Conservation (phyloP, 1,139 yeast species). For the Saccharomycopsis hybrid region DNA sequence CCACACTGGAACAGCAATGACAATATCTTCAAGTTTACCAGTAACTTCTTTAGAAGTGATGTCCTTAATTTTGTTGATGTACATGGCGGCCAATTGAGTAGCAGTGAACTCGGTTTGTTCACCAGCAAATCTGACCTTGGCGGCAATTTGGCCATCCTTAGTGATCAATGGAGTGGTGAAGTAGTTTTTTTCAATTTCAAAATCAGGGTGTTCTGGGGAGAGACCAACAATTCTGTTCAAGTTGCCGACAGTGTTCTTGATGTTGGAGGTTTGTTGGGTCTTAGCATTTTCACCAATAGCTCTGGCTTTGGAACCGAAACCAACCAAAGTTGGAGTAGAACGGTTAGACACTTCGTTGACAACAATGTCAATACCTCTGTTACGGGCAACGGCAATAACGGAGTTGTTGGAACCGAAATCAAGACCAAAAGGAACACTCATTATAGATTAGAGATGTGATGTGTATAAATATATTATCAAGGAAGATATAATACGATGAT, state of each 20-base stretch:
- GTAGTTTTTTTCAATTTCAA: slow-evolving; percentile 66
- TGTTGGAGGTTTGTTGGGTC: slow-evolving; percentile 92
- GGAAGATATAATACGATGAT: too few species aligned
- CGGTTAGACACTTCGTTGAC: slow-evolving; percentile 99
- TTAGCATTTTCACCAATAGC: slow-evolving; percentile 93
- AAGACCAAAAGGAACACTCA: slow-evolving; percentile 94
- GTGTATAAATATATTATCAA: too few species aligned
- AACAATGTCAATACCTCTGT: slow-evolving; percentile 96
- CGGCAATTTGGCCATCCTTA: slow-evolving; percentile 69
- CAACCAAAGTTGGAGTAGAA: slow-evolving; percentile 90
- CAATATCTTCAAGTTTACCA: slow-evolving; percentile 75
- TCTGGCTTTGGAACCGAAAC: slow-evolving; percentile 86
- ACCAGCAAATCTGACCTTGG: slow-evolving; percentile 80
- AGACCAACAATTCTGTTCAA: slow-evolving; percentile 88
- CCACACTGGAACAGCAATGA: slow-evolving; percentile 96
- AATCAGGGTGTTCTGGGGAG: slow-evolving; percentile 68
- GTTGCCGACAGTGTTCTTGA: slow-evolving; percentile 93
- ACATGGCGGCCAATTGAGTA: slow-evolving; percentile 92
- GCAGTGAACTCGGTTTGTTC: slow-evolving; percentile 75
- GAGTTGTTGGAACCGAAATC: slow-evolving; percentile 95
- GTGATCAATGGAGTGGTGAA: slow-evolving; percentile 64
- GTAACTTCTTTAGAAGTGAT: slow-evolving; percentile 79
- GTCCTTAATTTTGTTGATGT: slow-evolving; percentile 80
- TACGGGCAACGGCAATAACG: slow-evolving; percentile 95
- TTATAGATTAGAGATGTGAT: slow-evolving; percentile 26